phyloP scores from a whole-genome alignment of 768 basidiomycete species.

The Thelephora aurantiotincta region DNA sequence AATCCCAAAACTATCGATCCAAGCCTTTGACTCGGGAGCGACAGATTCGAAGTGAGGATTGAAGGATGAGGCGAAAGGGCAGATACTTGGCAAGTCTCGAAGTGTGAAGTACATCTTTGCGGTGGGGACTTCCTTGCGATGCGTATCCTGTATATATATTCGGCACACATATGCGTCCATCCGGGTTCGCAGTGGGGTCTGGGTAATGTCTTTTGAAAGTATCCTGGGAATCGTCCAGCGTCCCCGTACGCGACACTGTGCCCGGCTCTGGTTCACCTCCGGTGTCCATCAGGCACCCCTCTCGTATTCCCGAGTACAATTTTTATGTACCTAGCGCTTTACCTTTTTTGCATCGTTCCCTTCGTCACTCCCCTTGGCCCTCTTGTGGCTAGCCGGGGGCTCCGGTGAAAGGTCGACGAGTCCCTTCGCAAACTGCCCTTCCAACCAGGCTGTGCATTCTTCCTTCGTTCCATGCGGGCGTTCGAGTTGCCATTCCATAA shows the following conservation, averaged over 20 bases:
- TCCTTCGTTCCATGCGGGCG: conserved; percentile 54
- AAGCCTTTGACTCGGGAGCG: conserved; percentile 2
- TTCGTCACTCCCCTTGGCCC: conserved; percentile 9
- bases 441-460: conserved; percentile 58
- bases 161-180: not conserved
- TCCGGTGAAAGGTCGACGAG: conserved; percentile 4
- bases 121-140: too few relatives aligned
- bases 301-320: too few relatives aligned
- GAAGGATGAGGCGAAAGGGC: conserved; percentile 4
- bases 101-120: conserved; percentile 3
- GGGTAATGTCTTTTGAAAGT: not conserved
- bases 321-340: conserved; percentile 10
- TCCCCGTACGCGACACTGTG: too few relatives aligned
- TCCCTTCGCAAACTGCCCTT: too few relatives aligned
- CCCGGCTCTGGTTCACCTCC: too few relatives aligned
- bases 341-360: conserved; percentile 16
- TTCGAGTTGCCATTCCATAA: conserved; percentile 79
- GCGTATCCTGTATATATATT: not conserved
- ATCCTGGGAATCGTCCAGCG: too few relatives aligned
- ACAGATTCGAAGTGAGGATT: conserved; percentile 6
- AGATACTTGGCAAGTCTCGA: conserved; percentile 6
- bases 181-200: not conserved
- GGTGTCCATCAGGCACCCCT: too few relatives aligned
- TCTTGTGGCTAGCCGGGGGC: conserved; percentile 14
- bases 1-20: conserved; percentile 7